phyloP scores from a whole-genome alignment of 805 yeast genomes.

The Clavispora asparagi region DNA sequence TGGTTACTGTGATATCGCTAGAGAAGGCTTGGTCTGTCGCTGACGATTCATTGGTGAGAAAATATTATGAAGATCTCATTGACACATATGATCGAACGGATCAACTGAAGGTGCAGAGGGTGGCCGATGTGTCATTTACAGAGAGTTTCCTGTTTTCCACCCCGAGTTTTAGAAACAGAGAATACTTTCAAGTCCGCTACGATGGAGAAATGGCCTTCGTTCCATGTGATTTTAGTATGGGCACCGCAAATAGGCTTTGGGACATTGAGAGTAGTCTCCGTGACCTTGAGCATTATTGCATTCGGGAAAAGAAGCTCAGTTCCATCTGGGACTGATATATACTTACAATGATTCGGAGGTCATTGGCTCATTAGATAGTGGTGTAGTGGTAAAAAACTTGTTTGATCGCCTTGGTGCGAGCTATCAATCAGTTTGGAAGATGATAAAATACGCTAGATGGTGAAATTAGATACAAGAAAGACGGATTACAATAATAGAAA shows the following conservation, averaged over 20 bases:
- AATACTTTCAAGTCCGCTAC: conserved; percentile 1
- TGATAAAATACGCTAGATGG: too few species aligned
- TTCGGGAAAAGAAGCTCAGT: conserved; percentile 14
- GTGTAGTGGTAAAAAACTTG: too few species aligned
- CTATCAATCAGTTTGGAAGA: too few species aligned
- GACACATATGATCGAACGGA: neutral
- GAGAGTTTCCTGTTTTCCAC: conserved; percentile 1
- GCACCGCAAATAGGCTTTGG: conserved; percentile 18
- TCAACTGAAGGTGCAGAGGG: neutral
- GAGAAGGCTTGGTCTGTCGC: conserved; percentile 29
- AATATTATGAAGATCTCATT: conserved; percentile 12
- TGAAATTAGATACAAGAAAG: too few species aligned
- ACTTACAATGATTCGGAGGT: too few species aligned
- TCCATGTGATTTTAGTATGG: neutral
- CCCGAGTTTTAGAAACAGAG: conserved; percentile 4
- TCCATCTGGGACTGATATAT: conserved; percentile 13
- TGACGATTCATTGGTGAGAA: conserved; percentile 20
- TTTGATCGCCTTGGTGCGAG: too few species aligned
- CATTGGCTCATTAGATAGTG: too few species aligned
- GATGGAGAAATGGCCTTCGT: neutral
- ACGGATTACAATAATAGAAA: too few species aligned
- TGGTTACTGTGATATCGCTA: conserved; percentile 7
- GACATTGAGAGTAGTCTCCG: conserved; percentile 19
- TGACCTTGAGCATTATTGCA: conserved; percentile 28
- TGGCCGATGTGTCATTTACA: neutral